Conservation (phyloP, 495 filamentous ascomycete genomes). For the Acidomyces sp. region DNA sequence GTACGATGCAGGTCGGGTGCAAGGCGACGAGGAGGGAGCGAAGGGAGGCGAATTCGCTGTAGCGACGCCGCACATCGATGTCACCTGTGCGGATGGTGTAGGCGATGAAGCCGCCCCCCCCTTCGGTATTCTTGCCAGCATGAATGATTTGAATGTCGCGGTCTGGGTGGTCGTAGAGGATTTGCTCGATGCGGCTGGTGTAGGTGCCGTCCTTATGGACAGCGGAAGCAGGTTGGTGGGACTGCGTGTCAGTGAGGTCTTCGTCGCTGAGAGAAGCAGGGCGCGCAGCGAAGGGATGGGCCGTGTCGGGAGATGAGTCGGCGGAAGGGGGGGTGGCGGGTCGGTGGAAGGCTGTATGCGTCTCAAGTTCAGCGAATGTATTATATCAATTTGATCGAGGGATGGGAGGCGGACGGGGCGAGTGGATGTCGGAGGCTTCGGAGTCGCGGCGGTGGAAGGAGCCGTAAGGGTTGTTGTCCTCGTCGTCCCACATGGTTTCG, state of each 20-base stretch:
- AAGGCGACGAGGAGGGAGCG: slow-evolving; percentile 75
- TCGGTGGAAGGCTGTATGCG: slow-evolving; percentile 25
- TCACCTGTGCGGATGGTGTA: slow-evolving; percentile 95
- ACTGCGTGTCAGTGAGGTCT: slow-evolving; percentile 41
- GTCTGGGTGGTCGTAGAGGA: slow-evolving; percentile 86
- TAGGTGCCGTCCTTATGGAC: slow-evolving; percentile 78
- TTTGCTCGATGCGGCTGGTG: slow-evolving; percentile 88
- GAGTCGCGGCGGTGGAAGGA: slow-evolving; percentile 77
- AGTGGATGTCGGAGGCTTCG: slow-evolving; percentile 55
- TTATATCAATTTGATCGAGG: neutral
- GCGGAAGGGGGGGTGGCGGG: slow-evolving; percentile 32
- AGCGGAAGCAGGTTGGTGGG: slow-evolving; percentile 26
- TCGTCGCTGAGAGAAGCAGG: slow-evolving; percentile 48
- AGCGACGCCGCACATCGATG: slow-evolving; percentile 82
- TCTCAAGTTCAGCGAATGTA: neutral
- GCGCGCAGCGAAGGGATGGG: slow-evolving; percentile 48
- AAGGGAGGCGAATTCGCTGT: slow-evolving; percentile 93
- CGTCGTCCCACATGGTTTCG: slow-evolving; percentile 74
- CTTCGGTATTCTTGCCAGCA: slow-evolving; percentile 87
- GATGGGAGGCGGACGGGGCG: slow-evolving; percentile 31
- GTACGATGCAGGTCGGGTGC: slow-evolving; percentile 87
- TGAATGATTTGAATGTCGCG: slow-evolving; percentile 80
- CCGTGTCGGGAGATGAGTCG: slow-evolving; percentile 32
- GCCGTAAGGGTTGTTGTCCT: slow-evolving; percentile 88
- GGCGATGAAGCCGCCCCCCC: slow-evolving; percentile 81